These are phyloP conservation scores for Gossypium mustelinum DNA, from an alignment of 345 rosid genomes.

Conservation along the genomic window DNA sequence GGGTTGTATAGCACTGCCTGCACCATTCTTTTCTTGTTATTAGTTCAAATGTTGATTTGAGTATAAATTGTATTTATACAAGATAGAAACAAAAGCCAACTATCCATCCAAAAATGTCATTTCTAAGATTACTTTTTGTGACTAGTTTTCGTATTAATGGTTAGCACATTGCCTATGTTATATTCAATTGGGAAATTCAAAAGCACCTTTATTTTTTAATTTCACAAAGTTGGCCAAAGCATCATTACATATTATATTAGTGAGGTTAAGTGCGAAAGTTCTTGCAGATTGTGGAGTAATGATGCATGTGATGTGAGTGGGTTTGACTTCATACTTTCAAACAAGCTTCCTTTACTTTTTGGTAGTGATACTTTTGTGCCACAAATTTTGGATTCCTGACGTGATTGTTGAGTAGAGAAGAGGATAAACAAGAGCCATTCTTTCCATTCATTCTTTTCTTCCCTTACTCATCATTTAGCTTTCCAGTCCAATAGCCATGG, in stretches of 20 bases:
- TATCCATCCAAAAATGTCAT: neutral
- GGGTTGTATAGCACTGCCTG: too few species aligned
- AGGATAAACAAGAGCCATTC: slow-evolving; percentile 12
- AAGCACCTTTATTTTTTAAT: neutral
- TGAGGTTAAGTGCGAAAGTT: neutral
- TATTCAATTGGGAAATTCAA: neutral
- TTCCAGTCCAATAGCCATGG: slow-evolving; percentile 5
- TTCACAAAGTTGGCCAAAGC: neutral
- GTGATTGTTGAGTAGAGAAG: slow-evolving; percentile 13
- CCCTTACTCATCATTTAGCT: neutral
- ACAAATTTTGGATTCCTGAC: slow-evolving; percentile 15
- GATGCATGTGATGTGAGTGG: slow-evolving; percentile 32
- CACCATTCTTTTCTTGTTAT: too few species aligned
- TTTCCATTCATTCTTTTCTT: neutral
- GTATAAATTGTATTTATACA: neutral
- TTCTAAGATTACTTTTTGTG: neutral
- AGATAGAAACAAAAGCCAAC: slow-evolving; percentile 19
- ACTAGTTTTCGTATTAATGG: neutral
- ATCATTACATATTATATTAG: neutral
- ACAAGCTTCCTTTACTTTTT: neutral
- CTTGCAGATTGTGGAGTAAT: slow-evolving; percentile 17
- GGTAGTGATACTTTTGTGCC: slow-evolving; percentile 11
- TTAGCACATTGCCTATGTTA: neutral
- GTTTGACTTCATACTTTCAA: slow-evolving; percentile 24
- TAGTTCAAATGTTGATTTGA: neutral